A percentile compares a stretch with the other conserved stretches of the same genome.
phyloP scores from a whole-genome alignment of 257 asterid species.

The Coffea eugenioides region DNA sequence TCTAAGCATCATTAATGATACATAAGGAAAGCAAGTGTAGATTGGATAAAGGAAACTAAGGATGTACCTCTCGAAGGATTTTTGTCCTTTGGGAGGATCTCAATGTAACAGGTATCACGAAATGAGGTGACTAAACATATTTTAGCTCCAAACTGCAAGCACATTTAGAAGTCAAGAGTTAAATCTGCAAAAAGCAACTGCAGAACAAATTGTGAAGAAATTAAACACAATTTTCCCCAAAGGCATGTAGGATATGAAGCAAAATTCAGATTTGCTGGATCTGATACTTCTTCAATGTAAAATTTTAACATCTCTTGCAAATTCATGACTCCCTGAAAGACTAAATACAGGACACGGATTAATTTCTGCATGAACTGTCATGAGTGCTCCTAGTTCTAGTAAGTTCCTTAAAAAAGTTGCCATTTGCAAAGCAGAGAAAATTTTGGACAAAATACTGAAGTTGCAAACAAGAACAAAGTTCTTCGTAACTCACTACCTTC shows the following conservation, averaged over 20 bases:
- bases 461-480: not conserved
- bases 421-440: not conserved
- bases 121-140: conserved; percentile 91
- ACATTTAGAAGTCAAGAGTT: conserved; percentile 1
- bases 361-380: not conserved
- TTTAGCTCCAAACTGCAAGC: conserved; percentile 70
- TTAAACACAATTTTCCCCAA: not conserved
- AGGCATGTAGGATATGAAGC: not conserved
- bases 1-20: not conserved
- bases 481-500: no score
- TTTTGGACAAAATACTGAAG: not conserved
- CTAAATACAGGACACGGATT: not conserved
- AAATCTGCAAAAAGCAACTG: not conserved
- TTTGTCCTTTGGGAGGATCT: conserved; percentile 74
- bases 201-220: not conserved
- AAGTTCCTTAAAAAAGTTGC: not conserved
- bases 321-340: not conserved
- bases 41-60: not conserved
- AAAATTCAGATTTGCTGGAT: not conserved
- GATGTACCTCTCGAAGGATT: conserved; percentile 56
- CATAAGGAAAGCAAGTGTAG: not conserved
- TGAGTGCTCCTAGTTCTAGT: not conserved
- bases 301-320: no score
- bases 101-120: conserved; percentile 78
- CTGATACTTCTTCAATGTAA: not conserved